Base-by-base conservation (phyloP, 1,284 basidiomycete species). In the Sporisorium sorghi region DNA sequence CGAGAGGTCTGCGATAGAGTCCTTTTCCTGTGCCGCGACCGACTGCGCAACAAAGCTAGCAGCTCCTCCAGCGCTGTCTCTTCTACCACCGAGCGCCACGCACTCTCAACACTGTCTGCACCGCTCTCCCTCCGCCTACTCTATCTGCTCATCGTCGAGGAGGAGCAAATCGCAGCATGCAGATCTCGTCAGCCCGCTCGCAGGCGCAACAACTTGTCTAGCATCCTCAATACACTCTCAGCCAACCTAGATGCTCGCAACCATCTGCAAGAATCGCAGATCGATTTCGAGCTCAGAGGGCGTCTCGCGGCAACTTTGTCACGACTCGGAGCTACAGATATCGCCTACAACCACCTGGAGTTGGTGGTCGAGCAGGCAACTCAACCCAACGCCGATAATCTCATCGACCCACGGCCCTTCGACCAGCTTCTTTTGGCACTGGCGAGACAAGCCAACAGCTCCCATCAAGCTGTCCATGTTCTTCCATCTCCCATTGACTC, bases 401-500 rank as follows among this genome's bases (percentile, higher is more conserved):
- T 26, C 48, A 49, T 68, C 47, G 71, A 73, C 32, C 71, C 60
- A 3, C 53, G 71, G 10, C 71, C 71, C 46, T 73, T 73, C 26
- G 71, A 73, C 11, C 60, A 64, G 43, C 71, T 73, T n/a, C 48
- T 73, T 6, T 53, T 51, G 12, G 65, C 60, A 7, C 33, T 73
- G 15, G 61, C 65, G 24, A 65, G 47, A n/a, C 43, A 73, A n/a
- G 12, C 33, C 23, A 28, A 2, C 17, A 33, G 9, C 17, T 40
- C 28, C 10, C 10, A 6, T 6, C 43, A 23, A 12, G 17, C 23
- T 30, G 5, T 50, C 37, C 35, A 54, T 9, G 48, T 35, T 32
- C 57, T 74, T 6, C 62, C 72, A 12, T 74, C 72, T 26, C 72
- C 72, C n/a, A 21, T 70, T 42, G 72, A 70, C 24, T 19, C 30